Base-by-base conservation (phyloP, 192 early-diverging fungal species). In the Gonapodya prolifera region DNA sequence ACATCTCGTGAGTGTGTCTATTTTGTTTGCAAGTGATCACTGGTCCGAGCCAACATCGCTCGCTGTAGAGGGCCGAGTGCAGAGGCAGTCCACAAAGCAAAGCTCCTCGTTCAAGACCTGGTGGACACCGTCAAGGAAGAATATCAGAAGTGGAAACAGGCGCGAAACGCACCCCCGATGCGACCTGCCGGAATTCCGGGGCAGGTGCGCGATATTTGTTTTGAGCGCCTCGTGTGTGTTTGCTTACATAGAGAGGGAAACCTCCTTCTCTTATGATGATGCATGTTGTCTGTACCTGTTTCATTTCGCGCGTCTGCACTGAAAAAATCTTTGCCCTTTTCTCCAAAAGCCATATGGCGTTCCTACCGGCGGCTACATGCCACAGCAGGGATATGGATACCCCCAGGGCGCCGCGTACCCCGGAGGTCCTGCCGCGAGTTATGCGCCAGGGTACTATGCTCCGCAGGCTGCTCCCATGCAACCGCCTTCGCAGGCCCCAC, bases 81-180 rank as follows among this genome's bases (percentile, higher is more conserved):
- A 69, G 91, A 93, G 35, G 85, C 87, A 16, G 79, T 95, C 2
- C 86, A 88, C 29, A 82, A 87, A 34, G 95, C 94, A 1, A 86
- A 86, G 33, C 80, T 85, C 34, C 85, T 94, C 31, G 88, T 92
- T 35, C 80, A 91, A 74, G 91, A 95, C 81, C 84, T 97, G 35
- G 85, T 97, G 1, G 88, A 89, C 69, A 95, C 94, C 0, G 88
- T 97, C 0, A 89, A 87, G 69, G 82, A 78, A 0, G 94, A 97
- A 70, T 89, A 89, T 81, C 86, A 92, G 75, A 83, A 82, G 45
- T 89, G 83, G 70, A 83, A 81, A 29, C 28, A 18, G 31, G 71
- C 18, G 18, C 71, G 71, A 29, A 61, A 8, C 23, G 45, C 45
- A 61, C 45, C 45, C 23, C 45, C 45, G 23, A 61, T 61, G 45